Base-by-base conservation (phyloP, 352 stramenopile genomes). In the Phytophthora meadii region DNA sequence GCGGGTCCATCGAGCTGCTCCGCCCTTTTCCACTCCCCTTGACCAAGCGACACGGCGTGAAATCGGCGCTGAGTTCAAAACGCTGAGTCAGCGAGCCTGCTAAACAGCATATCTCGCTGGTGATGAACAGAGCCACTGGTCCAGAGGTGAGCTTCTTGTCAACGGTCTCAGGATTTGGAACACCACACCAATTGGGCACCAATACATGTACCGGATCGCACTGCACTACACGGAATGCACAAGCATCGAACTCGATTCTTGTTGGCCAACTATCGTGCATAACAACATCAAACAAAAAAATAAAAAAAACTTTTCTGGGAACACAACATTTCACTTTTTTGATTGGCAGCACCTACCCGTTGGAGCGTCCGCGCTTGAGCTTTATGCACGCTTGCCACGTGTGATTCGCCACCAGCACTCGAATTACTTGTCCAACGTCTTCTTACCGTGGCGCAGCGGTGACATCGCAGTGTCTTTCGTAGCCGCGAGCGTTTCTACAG, bases 381-480 rank as follows among this genome's bases (percentile, higher is more conserved):
- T 61, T 7, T 34, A 34, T 14, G 34, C n/a, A 61, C 42, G 39
- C 49, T 62, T 57, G 52, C n/a, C 34, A 61, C 37, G 22, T 60
- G 57, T 45, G 11, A 8, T 47, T 56, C 25, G 39, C 39, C 50
- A 53, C 3, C 7, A 17, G n/a, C 24, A 1, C 24, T 47, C n/a
- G 34, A 8, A n/a, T 75, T 56, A 78, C 39, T 77, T 44, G 46
- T 75, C 41, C 41, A 66, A 42, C 8, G 61, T 64, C 27, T 76
- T 76, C 48, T 76, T 79, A 42, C 51, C 39, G 40, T 79, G 58
- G 41, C 27, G 50, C 28, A 77, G 10, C 4, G 84, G 79, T 17
- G 82, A 88, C 70, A 73, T 91, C 28, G 71, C 37, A 34, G 74
- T 90, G 51, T 91, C 79, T 19, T 69, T 70, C 27, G 74, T 57